Conservation (phyloP, 495 filamentous ascomycete genomes). For the Annulohypoxylon nitens region DNA sequence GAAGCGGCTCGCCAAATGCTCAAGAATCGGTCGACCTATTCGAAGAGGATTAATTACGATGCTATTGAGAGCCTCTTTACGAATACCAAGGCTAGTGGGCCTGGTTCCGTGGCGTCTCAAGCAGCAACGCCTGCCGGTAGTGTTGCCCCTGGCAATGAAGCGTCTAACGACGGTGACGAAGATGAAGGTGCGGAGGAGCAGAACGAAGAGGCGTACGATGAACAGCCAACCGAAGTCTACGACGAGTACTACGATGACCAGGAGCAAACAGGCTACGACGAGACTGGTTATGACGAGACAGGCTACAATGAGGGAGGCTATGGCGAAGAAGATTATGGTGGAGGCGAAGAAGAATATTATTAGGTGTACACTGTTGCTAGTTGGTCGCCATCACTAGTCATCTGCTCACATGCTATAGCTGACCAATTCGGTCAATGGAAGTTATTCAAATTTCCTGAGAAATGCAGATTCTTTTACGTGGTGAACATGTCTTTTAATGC, state of each 20-base stretch:
- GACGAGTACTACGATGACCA: constrained; percentile 47
- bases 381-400: background rate
- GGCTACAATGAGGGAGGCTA: constrained; percentile 49
- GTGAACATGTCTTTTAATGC: background rate
- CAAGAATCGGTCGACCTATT: constrained; percentile 73
- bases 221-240: constrained; percentile 45
- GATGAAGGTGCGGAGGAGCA: constrained; percentile 42
- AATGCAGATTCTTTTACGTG: background rate
- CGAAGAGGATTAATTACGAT: constrained; percentile 87
- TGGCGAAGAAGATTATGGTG: constrained; percentile 50
- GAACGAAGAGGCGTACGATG: constrained; percentile 38
- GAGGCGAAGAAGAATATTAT: constrained; percentile 15
- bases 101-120: constrained; percentile 53
- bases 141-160: constrained; percentile 23
- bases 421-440: background rate
- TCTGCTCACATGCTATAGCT: background rate
- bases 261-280: constrained; percentile 30
- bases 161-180: constrained; percentile 20
- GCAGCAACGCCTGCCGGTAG: constrained; percentile 47
- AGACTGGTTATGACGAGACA: constrained; percentile 48
- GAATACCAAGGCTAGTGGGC: constrained; percentile 52
- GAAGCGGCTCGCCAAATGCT: constrained; percentile 83
- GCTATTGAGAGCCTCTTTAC: constrained; percentile 70
- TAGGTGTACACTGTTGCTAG: background rate
- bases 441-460: background rate